Base-by-base conservation (phyloP, 1,284 basidiomycete genomes). In the Trichosporon faecale region DNA sequence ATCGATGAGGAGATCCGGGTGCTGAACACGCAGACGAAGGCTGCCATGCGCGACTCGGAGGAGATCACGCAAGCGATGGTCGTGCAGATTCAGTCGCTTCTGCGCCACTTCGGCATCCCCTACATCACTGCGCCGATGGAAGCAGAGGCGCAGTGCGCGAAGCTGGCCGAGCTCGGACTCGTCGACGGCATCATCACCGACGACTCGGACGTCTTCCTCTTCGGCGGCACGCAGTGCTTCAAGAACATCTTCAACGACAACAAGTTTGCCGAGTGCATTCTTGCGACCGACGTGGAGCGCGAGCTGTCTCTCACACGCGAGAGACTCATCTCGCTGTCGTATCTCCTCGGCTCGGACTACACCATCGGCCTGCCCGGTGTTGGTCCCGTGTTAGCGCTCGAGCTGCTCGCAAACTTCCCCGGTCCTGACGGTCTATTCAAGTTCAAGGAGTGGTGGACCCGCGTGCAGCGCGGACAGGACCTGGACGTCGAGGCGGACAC, bases 181-280 rank as follows among this genome's bases (percentile, higher is more conserved):
- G 96, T 98, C 44, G 95, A 99, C 76, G 97, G 97, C 0, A 92
- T 99, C 74, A 99, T 99, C 82, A 99, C 97, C 0, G 97, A 99
- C 83, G 97, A 99, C 83, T 97, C 94, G 18, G 97, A 99, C 78
- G 95, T 99, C 40, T 99, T 99, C 83, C 89, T 99, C 61, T 99
- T 99, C 76, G 96, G 97, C 35, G 96, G 93, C 18, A 86, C 88
- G 70, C 90, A 94, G 31, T 93, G 99, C 57, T 98, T 92, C 87
- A 97, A 97, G 84, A 98, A 99, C 83, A 97, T 99, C 91, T 99
- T 99, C 86, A 98, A 98, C 83, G 94, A 98, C 84, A 92, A 93
- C 71, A 98, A 98, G 86, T 97, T 94, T 9, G 96, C 98, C 70
- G 96, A 99, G 83, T 95, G 94, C 79, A 99, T 97, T 85, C 85